phyloP scores from a whole-genome alignment of 208 protist species.

The Tritrichomonas musculus region DNA sequence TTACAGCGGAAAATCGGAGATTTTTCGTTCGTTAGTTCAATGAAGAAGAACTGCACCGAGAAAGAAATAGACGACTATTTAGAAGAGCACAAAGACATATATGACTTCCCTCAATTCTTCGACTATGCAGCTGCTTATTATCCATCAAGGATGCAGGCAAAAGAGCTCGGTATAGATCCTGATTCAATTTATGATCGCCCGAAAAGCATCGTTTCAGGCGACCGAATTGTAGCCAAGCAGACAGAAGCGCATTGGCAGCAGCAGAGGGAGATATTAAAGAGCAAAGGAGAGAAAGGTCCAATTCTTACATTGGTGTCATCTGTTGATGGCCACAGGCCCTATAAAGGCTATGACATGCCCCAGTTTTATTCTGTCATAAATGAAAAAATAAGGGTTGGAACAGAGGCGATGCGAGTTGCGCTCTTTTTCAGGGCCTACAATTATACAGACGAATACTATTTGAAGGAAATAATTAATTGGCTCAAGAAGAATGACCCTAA shows the following conservation, averaged over 20 bases:
- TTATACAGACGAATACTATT: not conserved
- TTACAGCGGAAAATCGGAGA: no score
- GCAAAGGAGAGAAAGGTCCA: not conserved
- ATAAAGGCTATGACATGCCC: not conserved
- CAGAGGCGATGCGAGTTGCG: not conserved
- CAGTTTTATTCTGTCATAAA: not conserved
- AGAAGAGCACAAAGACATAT: no score
- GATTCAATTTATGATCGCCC: not conserved
- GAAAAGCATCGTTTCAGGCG: not conserved
- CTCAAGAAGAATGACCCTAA: not conserved
- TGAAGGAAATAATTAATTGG: not conserved
- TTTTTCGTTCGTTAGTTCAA: no score
- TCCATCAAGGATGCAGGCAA: no score
- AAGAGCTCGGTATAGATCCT: no score
- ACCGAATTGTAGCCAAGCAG: not conserved
- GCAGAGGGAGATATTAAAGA: not conserved
- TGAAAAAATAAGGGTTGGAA: no score
- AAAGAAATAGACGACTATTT: no score
- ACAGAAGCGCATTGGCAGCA: not conserved
- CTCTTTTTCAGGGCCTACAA: not conserved
- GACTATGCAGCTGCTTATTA: no score
- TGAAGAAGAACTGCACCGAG: no score
- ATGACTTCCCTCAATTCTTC: no score
- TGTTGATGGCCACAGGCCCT: not conserved
- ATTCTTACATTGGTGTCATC: not conserved